phyloP scores from a whole-genome alignment of 257 asterid species.

The Phtheirospermum japonicum region DNA sequence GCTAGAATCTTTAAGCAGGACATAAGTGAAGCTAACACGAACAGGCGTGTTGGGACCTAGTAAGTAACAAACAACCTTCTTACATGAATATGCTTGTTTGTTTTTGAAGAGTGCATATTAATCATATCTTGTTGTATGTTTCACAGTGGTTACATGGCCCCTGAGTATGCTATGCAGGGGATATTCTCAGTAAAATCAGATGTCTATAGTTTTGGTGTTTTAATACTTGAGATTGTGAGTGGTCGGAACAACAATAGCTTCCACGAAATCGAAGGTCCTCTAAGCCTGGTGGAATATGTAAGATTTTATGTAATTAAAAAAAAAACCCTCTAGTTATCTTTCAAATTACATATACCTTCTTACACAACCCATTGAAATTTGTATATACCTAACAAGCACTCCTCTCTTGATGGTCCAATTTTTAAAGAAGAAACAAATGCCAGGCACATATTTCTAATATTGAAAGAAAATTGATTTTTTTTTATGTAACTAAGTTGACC shows the following conservation, averaged over 20 bases:
- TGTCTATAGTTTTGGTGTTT: slow-evolving; percentile 58
- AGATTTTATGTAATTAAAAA: slow-evolving; percentile 19
- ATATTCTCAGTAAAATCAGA: slow-evolving; percentile 61
- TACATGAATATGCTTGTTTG: not conserved
- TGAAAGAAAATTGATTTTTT: no score
- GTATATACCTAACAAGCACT: no score
- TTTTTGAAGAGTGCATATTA: not conserved
- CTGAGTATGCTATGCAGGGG: slow-evolving; percentile 69
- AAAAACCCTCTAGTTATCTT: no score
- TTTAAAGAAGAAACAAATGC: no score
- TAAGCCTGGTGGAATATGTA: slow-evolving; percentile 57
- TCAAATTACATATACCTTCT: no score
- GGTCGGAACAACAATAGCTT: slow-evolving; percentile 50
- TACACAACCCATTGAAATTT: no score
- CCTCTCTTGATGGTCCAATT: no score
- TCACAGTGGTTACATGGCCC: slow-evolving; percentile 69
- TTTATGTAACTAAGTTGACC: not conserved
- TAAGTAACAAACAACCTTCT: slow-evolving; percentile 29
- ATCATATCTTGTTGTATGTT: not conserved
- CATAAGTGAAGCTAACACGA: slow-evolving; percentile 44
- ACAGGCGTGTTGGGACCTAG: slow-evolving; percentile 56
- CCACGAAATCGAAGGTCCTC: slow-evolving; percentile 42
- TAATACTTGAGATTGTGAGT: slow-evolving; percentile 53
- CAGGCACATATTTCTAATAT: no score
- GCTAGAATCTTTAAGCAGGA: slow-evolving; percentile 55